Base-by-base conservation (phyloP, 352 stramenopile species). In the Pythium coloratum region DNA sequence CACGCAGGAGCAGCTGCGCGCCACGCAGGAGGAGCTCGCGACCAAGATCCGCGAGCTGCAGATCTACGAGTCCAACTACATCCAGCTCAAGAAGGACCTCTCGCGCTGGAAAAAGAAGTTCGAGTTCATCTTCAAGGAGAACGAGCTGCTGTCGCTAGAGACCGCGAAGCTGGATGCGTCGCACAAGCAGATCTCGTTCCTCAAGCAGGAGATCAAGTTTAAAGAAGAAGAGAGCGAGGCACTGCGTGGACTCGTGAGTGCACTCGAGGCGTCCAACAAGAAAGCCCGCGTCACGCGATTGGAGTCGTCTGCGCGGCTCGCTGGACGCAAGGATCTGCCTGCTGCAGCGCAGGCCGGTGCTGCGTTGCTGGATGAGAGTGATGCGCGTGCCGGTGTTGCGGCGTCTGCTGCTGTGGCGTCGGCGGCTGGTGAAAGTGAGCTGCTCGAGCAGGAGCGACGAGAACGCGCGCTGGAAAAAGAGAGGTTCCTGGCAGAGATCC, bases 31-130 rank as follows among this genome's bases (percentile, higher is more conserved):
- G 63, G 82, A 92, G 70, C 75, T 94, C 54, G 76, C 81, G 14
- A 81, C 69, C 60, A 94, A 94, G 73, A 81, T 94, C 58, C 76
- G 80, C 60, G 84, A 94, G 74, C 79, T 94, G 55, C 79, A 90
- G 71, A 84, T 92, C 67, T 91, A 92, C 69, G 86, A 94, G 76
- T 67, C 62, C 60, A 91, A 92, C 68, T 94, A 92, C 72, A 75
- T 89, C 51, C 66, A 79, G 46, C 78, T 88, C 40, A 92, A 92
- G 71, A 90, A 90, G 68, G 86, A 95, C 55, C 66, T 91, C 6
- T 49, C 75, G 57, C 81, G 83, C 64, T 95, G 86, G 86, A 95
- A 93, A 69, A 93, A 93, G 49, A 95, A 93, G 58, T 95, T 93
- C 63, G 84, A 95, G 70, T 93, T 89, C 62, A 85, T 95, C 18